Evolutionary conservation across 2,329 filamentous ascomycete genomes (phyloP), one percentile per base, ranked within the genome.

Genomic region (Canariomyces notabilis): DNA sequence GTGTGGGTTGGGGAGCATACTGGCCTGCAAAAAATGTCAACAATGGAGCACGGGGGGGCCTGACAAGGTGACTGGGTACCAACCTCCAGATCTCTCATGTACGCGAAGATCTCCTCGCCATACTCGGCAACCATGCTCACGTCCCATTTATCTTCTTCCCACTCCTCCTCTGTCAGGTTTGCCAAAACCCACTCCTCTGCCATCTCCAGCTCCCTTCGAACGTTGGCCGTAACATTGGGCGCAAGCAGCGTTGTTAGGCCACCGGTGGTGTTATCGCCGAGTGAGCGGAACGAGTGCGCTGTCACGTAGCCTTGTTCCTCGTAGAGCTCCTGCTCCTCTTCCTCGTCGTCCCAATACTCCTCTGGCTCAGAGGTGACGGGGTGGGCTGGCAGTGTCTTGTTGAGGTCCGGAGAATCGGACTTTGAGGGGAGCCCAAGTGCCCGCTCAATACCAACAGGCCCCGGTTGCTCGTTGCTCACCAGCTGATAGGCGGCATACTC

Each of bases 61-160:
- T n/a, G 14, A 8, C n/a, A 29, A 22, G 19, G 32, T 9, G 18
- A 26, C 11, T 26, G 11, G 14, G 14, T n/a, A 41, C 42, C 74
- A 61, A 89, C 87, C 83, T 98, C 93, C 42, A 95, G 82, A 48
- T 87, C 76, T 42, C 80, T 81, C 87, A 97, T 89, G 70, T 97
- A 95, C 20, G 80, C 75, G 60, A 97, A 96, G 57, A 98, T 97
- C 60, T 98, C 93, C 14, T 95, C 89, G 38, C 86, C 85, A 61
- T 98, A 98, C 63, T 97, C 91, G 9, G 90, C 87, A 41, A 97
- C 93, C 93, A 98, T 97, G 63, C 87, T 95, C 26, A 91, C 89
- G 62, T 97, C 93, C 82, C 86, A 95, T 42, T 78, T 74, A 63
- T 97, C 91, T 54, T 96, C 91, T 52, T 95, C 87, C 36, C 89